Base-by-base conservation (phyloP, 257 asterid genomes). In the Verbascum thapsus region DNA sequence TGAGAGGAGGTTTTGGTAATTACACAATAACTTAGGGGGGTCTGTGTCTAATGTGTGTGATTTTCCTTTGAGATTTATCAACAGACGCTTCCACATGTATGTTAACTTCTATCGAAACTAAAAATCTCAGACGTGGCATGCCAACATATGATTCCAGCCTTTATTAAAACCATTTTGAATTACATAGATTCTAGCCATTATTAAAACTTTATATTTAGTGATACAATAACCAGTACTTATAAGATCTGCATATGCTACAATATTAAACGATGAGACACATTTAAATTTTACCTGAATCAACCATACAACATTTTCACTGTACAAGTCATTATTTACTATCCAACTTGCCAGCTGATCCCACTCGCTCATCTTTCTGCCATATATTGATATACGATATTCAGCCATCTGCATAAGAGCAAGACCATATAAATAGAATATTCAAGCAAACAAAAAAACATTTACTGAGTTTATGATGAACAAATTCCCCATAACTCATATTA, bases 311-410 rank as follows among this genome's bases (percentile, higher is more conserved):
- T 92, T 92, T 76, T 89, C 95, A 64, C 91, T 80, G 76, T 87
- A 88, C 48, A 92, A 76, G 66, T 85, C 89, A 73, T 92, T 88
- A 70, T 92, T 91, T 39, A 91, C 88, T 43, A 91, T 88, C 98
- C 98, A 91, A 78, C 98, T 91, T 19, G 96, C 98, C 58, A 88
- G 78, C 77, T 91, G 96, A 73, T 91, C 98, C 98, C 96, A 88
- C 77, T 91, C 98, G 41, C 98, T 88, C 94, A 79, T 83, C 84
- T 91, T 91, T 76, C 98, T 83, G 60, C 98, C 98, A 72, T 91
- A 88, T 58, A 91, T 88, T 19, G 98, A 91, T 42, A 88, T 65
- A 71, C 98, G 79, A 70, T 91, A 91, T 78, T 91, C 98, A 69
- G 98, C 96, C 98, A 91, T 88, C 98, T 91, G 88, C 48, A 78